Conservation (phyloP, 2,329 filamentous ascomycete genomes). For the Tolypocladium tundrense region DNA sequence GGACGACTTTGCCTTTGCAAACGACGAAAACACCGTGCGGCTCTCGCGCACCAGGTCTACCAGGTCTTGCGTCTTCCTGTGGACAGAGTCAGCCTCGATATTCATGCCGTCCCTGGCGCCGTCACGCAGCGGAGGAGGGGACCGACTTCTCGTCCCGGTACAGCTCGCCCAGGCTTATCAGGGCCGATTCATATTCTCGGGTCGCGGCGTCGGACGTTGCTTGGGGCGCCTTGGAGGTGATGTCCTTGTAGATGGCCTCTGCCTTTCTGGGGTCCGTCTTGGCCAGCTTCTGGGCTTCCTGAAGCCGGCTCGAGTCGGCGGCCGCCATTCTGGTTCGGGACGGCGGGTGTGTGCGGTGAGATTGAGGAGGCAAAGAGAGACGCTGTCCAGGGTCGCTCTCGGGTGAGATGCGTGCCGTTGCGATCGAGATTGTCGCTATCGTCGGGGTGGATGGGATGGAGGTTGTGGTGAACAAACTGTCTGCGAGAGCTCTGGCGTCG, state of each 20-base stretch:
- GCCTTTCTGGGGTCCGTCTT: slow-evolving; percentile 76
- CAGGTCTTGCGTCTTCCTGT: slow-evolving; percentile 70
- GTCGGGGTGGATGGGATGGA: neutral
- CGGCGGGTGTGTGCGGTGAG: neutral
- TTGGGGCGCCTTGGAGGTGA: slow-evolving; percentile 75
- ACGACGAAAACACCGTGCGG: slow-evolving; percentile 83
- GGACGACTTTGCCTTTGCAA: slow-evolving; percentile 97
- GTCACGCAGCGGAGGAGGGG: neutral
- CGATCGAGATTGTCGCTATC: neutral
- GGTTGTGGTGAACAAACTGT: neutral
- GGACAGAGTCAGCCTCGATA: slow-evolving; percentile 1
- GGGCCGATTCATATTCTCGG: slow-evolving; percentile 81
- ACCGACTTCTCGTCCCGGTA: slow-evolving; percentile 80
- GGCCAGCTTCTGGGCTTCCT: slow-evolving; percentile 77
- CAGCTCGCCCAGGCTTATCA: slow-evolving; percentile 83
- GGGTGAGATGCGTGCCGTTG: neutral
- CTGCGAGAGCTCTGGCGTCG: slow-evolving; percentile 1
- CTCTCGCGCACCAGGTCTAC: slow-evolving; percentile 85
- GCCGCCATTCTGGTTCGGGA: slow-evolving; percentile 37
- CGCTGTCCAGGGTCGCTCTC: neutral
- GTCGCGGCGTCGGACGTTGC: slow-evolving; percentile 75
- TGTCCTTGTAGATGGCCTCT: slow-evolving; percentile 79
- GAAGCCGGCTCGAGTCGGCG: slow-evolving; percentile 57
- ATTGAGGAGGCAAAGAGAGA: neutral
- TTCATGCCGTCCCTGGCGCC: slow-evolving; percentile 1